Percentiles rank a stretch among this genome's conserved stretches.
These are phyloP conservation scores for Corchorus olitorius DNA, from an alignment of 345 rosid genomes.

Conservation along the genomic window DNA sequence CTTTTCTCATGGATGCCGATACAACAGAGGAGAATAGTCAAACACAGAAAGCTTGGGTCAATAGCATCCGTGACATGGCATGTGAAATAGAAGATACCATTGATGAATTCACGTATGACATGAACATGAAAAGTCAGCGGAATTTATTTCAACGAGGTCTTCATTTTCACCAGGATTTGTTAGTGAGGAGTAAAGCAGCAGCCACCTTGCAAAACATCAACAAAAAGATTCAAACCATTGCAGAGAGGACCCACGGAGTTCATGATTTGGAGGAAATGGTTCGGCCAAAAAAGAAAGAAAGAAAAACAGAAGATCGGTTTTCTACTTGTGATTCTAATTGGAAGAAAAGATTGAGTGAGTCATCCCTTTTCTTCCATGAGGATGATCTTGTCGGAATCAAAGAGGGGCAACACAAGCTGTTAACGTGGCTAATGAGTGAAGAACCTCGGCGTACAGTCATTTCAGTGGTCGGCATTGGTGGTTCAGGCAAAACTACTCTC, in stretches of 20 bases:
- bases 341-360: slow-evolving; percentile 28
- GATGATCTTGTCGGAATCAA: slow-evolving; percentile 47
- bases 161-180: slow-evolving; percentile 28
- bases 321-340: slow-evolving; percentile 1
- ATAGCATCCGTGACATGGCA: slow-evolving; percentile 30
- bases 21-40: slow-evolving; percentile 3
- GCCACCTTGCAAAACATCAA: slow-evolving; percentile 31
- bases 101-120: slow-evolving; percentile 36
- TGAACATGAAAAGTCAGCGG: slow-evolving; percentile 20
- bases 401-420: slow-evolving; percentile 24
- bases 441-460: slow-evolving; percentile 5
- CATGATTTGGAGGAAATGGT: neutral
- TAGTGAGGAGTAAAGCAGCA: slow-evolving; percentile 30
- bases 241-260: slow-evolving; percentile 28
- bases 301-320: neutral
- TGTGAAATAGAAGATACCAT: slow-evolving; percentile 41
- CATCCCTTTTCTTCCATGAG: slow-evolving; percentile 33
- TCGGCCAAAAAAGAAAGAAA: too few relatives aligned
- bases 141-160: slow-evolving; percentile 14
- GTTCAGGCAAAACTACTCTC: slow-evolving; percentile 30
- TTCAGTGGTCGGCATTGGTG: slow-evolving; percentile 37
- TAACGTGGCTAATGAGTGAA: slow-evolving; percentile 16
- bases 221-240: slow-evolving; percentile 24
- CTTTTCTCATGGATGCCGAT: slow-evolving; percentile 37
- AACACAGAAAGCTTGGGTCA: slow-evolving; percentile 33